phyloP scores from a whole-genome alignment of 2,329 filamentous ascomycete species.

The Fusarium sp. region DNA sequence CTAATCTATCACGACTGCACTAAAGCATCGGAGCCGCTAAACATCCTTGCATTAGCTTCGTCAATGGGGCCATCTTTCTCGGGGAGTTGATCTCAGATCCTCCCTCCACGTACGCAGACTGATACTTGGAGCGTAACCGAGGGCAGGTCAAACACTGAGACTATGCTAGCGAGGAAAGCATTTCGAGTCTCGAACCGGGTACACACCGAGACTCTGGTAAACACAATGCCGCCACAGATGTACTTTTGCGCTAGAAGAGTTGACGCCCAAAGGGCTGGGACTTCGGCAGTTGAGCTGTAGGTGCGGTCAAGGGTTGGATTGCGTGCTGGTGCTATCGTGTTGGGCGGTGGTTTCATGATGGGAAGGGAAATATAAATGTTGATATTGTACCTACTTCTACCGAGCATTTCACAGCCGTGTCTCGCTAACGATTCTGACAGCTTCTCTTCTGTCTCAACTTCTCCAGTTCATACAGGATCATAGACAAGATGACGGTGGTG shows the following conservation, averaged over 20 bases:
- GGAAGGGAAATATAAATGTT: constrained; percentile 33
- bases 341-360: not conserved
- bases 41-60: not conserved
- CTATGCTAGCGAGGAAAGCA: not conserved
- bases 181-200: not conserved
- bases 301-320: constrained; percentile 11
- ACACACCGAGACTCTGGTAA: not conserved
- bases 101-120: not conserved
- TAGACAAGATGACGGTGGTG: constrained; percentile 22
- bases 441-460: not conserved
- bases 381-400: constrained; percentile 6
- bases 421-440: not conserved
- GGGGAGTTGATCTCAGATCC: constrained; percentile 10
- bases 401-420: not conserved
- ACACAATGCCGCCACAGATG: constrained; percentile 16
- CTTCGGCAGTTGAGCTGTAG: constrained; percentile 13
- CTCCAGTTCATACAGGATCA: not conserved
- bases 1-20: not conserved
- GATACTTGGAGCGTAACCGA: not conserved
- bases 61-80: not conserved
- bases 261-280: not conserved
- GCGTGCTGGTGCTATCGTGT: constrained; percentile 15
- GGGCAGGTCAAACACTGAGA: not conserved
- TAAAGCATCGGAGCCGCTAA: constrained; percentile 9
- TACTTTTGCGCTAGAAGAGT: constrained; percentile 17